Percentiles rank a stretch among this genome's conserved stretches.
Evolutionary conservation across 2,329 filamentous ascomycete genomes (phyloP).

Genomic region (Shiraia bambusicola): DNA sequence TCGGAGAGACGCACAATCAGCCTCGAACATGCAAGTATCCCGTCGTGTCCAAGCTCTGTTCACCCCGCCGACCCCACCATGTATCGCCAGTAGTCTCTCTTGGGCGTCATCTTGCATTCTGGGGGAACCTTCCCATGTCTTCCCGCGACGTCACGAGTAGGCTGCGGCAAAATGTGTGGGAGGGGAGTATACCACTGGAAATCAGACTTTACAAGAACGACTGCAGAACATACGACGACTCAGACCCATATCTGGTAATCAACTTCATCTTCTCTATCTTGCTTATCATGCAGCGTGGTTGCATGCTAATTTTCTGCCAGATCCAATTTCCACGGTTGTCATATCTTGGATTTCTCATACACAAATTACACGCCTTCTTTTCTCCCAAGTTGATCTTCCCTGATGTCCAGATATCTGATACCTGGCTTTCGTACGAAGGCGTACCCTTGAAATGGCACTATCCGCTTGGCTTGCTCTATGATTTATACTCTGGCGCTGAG

Average conservation of each 20-base stretch:
- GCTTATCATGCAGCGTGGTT: constrained; percentile 4
- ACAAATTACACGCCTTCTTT: constrained; percentile 65
- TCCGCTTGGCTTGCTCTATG: constrained; percentile 67
- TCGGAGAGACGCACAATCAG: constrained; percentile 23
- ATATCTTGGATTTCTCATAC: constrained; percentile 67
- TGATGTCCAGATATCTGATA: constrained; percentile 52
- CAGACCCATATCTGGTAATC: constrained; percentile 61
- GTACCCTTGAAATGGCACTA: constrained; percentile 74
- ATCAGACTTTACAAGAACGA: constrained; percentile 61
- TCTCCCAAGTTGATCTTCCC: constrained; percentile 59
- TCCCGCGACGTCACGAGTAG: constrained; percentile 39
- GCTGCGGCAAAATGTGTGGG: constrained; percentile 58
- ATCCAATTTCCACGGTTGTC: constrained; percentile 66
- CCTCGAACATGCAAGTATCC: not conserved
- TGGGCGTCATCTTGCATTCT: constrained; percentile 10
- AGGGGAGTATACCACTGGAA: constrained; percentile 60
- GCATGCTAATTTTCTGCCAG: constrained; percentile 33
- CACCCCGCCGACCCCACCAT: constrained; percentile 11
- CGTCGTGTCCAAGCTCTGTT: constrained; percentile 2
- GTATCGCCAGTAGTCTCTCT: constrained; percentile 16
- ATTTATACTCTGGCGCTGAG: constrained; percentile 64
- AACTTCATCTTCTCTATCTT: constrained; percentile 1
- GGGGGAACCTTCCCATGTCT: constrained; percentile 16
- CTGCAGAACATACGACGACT: constrained; percentile 61
- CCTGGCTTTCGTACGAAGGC: constrained; percentile 67